Percentiles rank a stretch among this genome's conserved stretches.
Conservation (phyloP, 805 yeast species). For the Saccharomyces kudriavzevii region DNA sequence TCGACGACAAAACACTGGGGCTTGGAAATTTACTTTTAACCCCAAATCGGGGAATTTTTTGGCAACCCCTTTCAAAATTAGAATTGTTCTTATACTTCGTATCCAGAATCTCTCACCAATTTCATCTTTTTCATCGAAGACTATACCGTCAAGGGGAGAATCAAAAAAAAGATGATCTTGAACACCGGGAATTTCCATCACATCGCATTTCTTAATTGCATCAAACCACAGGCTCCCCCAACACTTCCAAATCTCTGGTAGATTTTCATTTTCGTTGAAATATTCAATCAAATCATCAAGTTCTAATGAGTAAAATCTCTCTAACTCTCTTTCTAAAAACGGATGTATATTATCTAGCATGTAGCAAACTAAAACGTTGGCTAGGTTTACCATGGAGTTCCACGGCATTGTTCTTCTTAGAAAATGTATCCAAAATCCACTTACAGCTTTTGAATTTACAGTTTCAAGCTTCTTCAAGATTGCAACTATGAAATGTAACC, state of each 20-base stretch:
- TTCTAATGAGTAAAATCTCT: conserved; percentile 17
- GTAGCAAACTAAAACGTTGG: conserved; percentile 46
- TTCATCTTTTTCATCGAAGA: conserved; percentile 31
- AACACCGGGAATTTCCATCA: conserved; percentile 47
- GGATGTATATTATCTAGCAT: conserved; percentile 18
- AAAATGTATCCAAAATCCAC: conserved; percentile 26
- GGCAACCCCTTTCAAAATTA: conserved; percentile 25
- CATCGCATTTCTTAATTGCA: conserved; percentile 30
- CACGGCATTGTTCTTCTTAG: conserved; percentile 58
- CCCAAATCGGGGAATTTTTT: conserved; percentile 13
- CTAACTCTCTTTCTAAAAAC: conserved; percentile 18
- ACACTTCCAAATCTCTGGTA: conserved; percentile 76
- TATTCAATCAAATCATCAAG: conserved; percentile 37
- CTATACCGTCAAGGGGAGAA: conserved; percentile 51
- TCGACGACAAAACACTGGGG: conserved; percentile 12
- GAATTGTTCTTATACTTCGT: conserved; percentile 24
- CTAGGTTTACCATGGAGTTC: conserved; percentile 53
- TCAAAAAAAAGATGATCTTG: conserved; percentile 45
- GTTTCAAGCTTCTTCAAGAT: conserved; percentile 47
- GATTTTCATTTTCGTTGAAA: conserved; percentile 50
- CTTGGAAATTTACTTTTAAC: conserved; percentile 9
- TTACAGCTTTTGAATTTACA: conserved; percentile 10
- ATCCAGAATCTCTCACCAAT: conserved; percentile 20
- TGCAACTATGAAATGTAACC: conserved; percentile 66
- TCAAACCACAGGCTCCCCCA: conserved; percentile 85